A percentile compares a stretch with the other conserved stretches of the same genome.
Evolutionary conservation across 2,329 filamentous ascomycete species (phyloP).

Genomic region (Colletotrichum sp.): DNA sequence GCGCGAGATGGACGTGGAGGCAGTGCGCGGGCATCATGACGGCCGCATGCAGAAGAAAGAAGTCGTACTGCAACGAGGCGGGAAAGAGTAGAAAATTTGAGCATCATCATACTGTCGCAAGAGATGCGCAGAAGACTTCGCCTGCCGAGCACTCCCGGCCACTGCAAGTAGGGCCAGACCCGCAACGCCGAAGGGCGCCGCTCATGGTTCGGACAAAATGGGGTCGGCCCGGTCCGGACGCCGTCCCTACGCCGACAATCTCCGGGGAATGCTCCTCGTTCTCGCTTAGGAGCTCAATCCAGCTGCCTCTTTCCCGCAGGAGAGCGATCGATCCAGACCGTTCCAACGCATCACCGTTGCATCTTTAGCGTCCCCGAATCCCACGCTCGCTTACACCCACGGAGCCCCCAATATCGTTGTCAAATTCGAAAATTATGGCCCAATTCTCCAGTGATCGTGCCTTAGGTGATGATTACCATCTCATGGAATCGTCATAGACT

Average conservation of each 20-base stretch:
- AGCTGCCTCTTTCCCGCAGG: neutral
- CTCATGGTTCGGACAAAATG: neutral
- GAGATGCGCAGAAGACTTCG: neutral
- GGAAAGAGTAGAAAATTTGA: neutral
- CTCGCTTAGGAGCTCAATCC: neutral
- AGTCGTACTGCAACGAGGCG: neutral
- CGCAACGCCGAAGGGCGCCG: neutral
- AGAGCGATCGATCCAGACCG: neutral
- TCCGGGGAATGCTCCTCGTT: neutral
- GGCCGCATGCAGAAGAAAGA: neutral
- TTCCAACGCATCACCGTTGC: neutral
- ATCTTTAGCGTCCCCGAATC: neutral
- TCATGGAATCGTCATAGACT: conserved; percentile 14
- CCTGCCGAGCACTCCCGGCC: neutral
- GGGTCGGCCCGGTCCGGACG: neutral
- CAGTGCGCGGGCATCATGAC: neutral
- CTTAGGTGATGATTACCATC: neutral
- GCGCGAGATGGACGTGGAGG: neutral
- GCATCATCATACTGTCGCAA: neutral
- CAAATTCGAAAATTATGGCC: neutral
- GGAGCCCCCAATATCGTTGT: neutral
- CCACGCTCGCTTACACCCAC: neutral
- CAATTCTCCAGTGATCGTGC: neutral
- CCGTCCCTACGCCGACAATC: neutral
- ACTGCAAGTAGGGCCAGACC: neutral